These are phyloP conservation scores for Aspergillus campestris DNA, from an alignment of 495 filamentous ascomycete genomes.

Conservation along the genomic window DNA sequence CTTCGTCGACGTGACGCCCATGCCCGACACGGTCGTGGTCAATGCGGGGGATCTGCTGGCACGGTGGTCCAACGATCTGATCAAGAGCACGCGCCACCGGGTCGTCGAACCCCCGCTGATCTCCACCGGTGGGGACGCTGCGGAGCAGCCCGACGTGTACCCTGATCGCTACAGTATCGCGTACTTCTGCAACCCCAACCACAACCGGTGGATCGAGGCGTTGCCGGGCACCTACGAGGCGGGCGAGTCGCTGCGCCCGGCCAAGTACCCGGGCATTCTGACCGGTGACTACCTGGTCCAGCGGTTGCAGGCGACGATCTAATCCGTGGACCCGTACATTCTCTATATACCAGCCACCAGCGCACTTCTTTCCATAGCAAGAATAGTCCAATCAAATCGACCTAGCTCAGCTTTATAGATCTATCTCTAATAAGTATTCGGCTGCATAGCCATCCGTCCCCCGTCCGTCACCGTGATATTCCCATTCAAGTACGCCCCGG, in stretches of 20 bases:
- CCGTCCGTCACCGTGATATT: slow-evolving; percentile 51
- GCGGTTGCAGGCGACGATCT: slow-evolving; percentile 67
- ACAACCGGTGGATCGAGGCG: slow-evolving; percentile 67
- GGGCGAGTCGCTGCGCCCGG: slow-evolving; percentile 34
- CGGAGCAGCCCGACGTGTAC: slow-evolving; percentile 22
- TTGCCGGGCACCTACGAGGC: slow-evolving; percentile 76
- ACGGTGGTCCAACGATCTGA: slow-evolving; percentile 83
- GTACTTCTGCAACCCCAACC: slow-evolving; percentile 93
- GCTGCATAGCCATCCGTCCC: slow-evolving; percentile 43
- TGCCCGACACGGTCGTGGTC: slow-evolving; percentile 74
- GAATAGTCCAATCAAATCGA: too few relatives aligned
- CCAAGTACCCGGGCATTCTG: slow-evolving; percentile 70
- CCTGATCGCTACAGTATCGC: slow-evolving; percentile 45
- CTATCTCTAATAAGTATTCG: slow-evolving; percentile 30
- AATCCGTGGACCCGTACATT: slow-evolving; percentile 1
- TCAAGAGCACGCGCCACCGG: slow-evolving; percentile 81
- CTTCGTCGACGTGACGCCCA: slow-evolving; percentile 78
- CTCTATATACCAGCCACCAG: background rate
- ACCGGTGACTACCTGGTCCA: slow-evolving; percentile 77
- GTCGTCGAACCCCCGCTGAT: slow-evolving; percentile 71
- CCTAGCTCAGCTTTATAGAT: background rate
- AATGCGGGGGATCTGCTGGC: slow-evolving; percentile 88
- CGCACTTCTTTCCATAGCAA: background rate
- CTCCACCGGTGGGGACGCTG: slow-evolving; percentile 5
- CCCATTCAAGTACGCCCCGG: slow-evolving; percentile 55